Evolutionary conservation across 208 protist species (phyloP).

Genomic region (Acanthamoeba healyi): DNA sequence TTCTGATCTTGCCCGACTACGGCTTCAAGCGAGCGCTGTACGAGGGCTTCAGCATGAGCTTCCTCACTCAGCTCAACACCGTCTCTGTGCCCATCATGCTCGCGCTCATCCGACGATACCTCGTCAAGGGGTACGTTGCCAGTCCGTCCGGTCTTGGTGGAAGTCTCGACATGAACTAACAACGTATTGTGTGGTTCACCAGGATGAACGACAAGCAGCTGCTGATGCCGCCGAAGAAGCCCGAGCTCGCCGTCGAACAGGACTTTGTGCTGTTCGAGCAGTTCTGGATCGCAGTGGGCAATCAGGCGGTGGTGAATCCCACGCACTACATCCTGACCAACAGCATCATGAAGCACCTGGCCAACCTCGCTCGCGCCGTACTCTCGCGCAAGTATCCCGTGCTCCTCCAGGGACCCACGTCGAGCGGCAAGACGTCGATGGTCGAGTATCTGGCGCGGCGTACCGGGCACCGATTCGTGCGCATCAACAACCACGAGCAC

Average conservation of each 20-base stretch:
- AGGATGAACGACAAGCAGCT: conserved; percentile 92
- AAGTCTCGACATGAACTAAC: no score
- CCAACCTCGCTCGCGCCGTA: conserved; percentile 95
- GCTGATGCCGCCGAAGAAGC: conserved; percentile 87
- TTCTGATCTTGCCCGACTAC: conserved; percentile 88
- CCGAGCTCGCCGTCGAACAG: conserved; percentile 69
- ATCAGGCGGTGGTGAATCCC: conserved; percentile 80
- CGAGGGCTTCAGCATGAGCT: conserved; percentile 93
- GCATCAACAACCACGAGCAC: conserved; percentile 99
- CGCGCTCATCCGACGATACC: conserved; percentile 93
- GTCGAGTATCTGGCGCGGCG: conserved; percentile 98
- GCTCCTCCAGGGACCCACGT: conserved; percentile 99
- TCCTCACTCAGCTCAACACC: conserved; percentile 96
- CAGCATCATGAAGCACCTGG: conserved; percentile 95
- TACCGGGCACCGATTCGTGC: conserved; percentile 98
- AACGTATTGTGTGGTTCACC: no score
- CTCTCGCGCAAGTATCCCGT: conserved; percentile 96
- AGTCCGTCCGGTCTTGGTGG: no score
- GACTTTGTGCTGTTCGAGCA: conserved; percentile 95
- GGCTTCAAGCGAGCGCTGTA: conserved; percentile 96
- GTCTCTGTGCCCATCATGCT: conserved; percentile 93
- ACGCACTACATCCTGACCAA: conserved; percentile 97
- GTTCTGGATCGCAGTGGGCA: conserved; percentile 94
- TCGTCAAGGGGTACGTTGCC: conserved; percentile 47
- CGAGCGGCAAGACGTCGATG: conserved; percentile 99